Evolutionary conservation across 768 basidiomycete species (phyloP).

Genomic region (Fistulinella prunicolor): DNA sequence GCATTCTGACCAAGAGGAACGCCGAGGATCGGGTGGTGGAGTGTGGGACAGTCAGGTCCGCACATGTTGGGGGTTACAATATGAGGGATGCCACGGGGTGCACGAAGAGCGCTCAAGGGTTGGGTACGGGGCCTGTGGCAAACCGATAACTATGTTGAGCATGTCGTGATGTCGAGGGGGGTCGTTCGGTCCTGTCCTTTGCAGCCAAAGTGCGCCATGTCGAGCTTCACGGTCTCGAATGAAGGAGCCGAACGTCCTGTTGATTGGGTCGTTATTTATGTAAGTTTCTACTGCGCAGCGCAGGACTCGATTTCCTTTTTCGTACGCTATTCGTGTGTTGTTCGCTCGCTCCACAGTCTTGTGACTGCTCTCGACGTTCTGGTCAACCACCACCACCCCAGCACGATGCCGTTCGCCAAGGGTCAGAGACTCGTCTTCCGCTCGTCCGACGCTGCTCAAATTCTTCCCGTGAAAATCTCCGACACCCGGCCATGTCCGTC

Average conservation of each 20-base stretch:
- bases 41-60: background rate
- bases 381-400: constrained; percentile 6
- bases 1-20: background rate
- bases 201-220: too few species aligned
- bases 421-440: constrained; percentile 5
- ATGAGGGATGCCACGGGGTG: background rate
- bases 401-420: constrained; percentile 8
- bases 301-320: too few species aligned
- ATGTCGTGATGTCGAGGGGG: too few species aligned
- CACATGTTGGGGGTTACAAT: background rate
- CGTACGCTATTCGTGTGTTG: too few species aligned
- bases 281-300: too few species aligned
- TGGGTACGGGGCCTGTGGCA: background rate
- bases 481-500: constrained; percentile 3
- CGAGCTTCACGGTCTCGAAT: too few species aligned
- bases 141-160: background rate
- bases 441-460: background rate
- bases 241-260: too few species aligned
- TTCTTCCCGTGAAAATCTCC: constrained; percentile 17
- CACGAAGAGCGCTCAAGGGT: background rate
- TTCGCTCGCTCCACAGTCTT: too few species aligned
- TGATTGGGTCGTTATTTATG: too few species aligned
- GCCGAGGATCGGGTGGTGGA: background rate
- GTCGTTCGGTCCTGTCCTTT: too few species aligned
- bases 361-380: too few species aligned